Evolutionary conservation across 805 yeast genomes (phyloP), one percentile per base, ranked within the genome.

Genomic region (Lipomyces japonicus): DNA sequence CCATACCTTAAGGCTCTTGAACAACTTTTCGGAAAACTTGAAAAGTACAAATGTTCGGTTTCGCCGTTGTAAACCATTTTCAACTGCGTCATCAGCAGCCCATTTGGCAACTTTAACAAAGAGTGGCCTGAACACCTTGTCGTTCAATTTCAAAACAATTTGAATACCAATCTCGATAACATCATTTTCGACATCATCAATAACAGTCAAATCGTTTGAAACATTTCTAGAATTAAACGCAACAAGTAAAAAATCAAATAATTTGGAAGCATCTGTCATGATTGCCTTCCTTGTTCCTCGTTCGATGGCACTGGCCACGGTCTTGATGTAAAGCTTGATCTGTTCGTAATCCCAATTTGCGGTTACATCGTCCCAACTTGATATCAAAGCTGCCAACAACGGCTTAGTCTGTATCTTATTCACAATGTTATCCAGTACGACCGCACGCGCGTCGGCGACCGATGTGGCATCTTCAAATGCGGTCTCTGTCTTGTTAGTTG

Each of bases 61-160:
- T n/a, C 52, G 76, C 47, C 82, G 78, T 24, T 63, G 63, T 4
- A 67, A 58, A 42, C 75, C 68, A 3, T 65, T 69, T 10, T 78
- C 77, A 38, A 85, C 89, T 66, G 84, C 95, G 50, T 89, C 95
- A 55, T 82, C 85, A 61, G 86, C 78, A 2, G 96, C 95, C 98
- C 98, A 93, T 65, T 89, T 80, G 10, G 85, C 89, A 60, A 88
- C 73, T 23, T 82, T 74, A 4, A 90, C 91, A 70, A 93, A 93
- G 64, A 87, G 72, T 18, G 98, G 98, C 64, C 97, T 80, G 76
- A 93, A 93, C 21, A 82, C 79, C 71, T 87, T 88, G 66, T 93
- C 98, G 65, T 93, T 93, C 69, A 93, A 77, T 68, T 91, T 90
- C 82, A 93, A 76, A 18, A 91, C 95, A 59, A 81, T 82, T 22